phyloP scores from a whole-genome alignment of 2,329 filamentous ascomycete genomes.

The Epichloe scottii region DNA sequence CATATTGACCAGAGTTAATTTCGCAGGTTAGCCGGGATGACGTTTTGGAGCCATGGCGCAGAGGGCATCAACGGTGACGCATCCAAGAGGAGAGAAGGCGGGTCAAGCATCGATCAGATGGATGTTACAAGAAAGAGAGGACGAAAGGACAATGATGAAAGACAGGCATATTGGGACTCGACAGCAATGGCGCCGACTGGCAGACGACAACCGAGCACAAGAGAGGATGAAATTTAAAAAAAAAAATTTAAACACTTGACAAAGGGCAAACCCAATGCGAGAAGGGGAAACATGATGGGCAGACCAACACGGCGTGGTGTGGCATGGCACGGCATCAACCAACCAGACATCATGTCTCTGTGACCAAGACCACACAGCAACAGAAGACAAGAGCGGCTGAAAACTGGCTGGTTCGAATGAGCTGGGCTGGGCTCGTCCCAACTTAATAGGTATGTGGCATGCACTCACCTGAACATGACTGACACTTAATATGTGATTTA shows the following conservation, averaged over 20 bases:
- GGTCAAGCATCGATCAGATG: background rate
- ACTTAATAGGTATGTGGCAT: background rate
- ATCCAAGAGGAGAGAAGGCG: background rate
- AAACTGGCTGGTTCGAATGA: background rate
- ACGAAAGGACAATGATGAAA: background rate
- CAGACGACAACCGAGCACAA: background rate
- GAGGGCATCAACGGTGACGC: background rate
- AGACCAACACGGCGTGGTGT: background rate
- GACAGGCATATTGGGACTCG: background rate
- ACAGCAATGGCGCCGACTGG: background rate
- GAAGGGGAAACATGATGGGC: background rate
- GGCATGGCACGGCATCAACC: background rate
- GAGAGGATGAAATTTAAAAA: no score
- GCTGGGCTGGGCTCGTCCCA: background rate
- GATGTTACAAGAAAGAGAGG: background rate
- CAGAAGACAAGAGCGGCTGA: background rate
- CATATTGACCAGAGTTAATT: background rate
- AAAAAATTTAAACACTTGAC: background rate
- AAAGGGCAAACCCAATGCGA: background rate
- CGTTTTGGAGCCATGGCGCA: slow-evolving; percentile 1
- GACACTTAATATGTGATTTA: background rate
- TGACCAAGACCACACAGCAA: background rate
- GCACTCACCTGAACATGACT: background rate
- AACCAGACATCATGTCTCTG: background rate
- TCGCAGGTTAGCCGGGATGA: background rate